Evolutionary conservation across 2,329 filamentous ascomycete species (phyloP), one percentile per base, ranked within the genome.

Genomic region (Pseudogymnoascus sp.): DNA sequence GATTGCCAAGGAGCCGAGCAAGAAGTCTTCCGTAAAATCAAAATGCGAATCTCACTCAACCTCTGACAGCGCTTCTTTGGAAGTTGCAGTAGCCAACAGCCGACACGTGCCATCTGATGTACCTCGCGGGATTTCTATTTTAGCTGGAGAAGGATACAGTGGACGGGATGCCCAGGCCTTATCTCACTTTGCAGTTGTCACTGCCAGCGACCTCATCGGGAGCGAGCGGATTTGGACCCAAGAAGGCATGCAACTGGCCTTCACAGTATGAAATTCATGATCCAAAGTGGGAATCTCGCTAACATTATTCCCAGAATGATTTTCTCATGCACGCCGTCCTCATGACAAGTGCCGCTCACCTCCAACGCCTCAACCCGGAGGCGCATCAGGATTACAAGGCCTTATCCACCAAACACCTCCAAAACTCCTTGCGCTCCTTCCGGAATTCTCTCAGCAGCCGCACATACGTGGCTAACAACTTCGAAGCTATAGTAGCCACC

Each of bases 271-370:
- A 13, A 24, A 17, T 33, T 54, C 1, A 5, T 33, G 9, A 33
- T 5, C n/a, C 1, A 7, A n/a, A 4, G 13, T 13, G 17, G 15
- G 4, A 54, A 54, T 33, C 9, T 33, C 6, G 17, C 35, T 36
- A 29, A 35, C 50, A 24, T 58, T 31, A 39, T 17, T 17, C 5
- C 29, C 36, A 66, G 65, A 47, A 66, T 15, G 60, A 60, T 31
- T 66, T 65, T 24, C 60, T 66, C 15, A 61, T 66, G 54, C 65
- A 66, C 31, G 64, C 65, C 3, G 59, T 66, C 4, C 60, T 66
- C 15, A 59, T 60, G 4, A 61, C 5, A 60, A 61, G 24, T 58
- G 61, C 10, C 60, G 59, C 11, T 50, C 60, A 62, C 29, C 35
- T 31, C 26, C 41, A 29, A 59, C 39, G 36, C 17, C 36, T 54